These are phyloP conservation scores for Starmerella sirachaensis DNA, from an alignment of 805 yeast genomes.

Conservation along the genomic window DNA sequence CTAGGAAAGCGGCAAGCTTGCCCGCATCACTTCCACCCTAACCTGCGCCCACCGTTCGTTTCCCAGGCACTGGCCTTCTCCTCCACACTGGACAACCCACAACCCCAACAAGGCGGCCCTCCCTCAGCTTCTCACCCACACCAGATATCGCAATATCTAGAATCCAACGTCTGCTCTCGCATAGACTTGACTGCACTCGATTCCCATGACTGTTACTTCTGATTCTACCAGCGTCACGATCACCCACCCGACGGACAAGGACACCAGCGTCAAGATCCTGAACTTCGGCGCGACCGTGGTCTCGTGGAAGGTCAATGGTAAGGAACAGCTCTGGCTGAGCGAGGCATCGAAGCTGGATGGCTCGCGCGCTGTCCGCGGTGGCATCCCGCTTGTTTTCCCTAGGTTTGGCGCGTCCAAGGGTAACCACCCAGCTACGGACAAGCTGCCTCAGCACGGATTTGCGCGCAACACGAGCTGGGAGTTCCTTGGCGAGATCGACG, in stretches of 20 bases:
- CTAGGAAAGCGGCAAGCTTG: too few relatives aligned
- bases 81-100: too few relatives aligned
- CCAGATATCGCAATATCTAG: too few relatives aligned
- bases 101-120: too few relatives aligned
- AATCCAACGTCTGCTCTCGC: too few relatives aligned
- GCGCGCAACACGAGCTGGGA: constrained; percentile 91
- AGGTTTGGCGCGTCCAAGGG: constrained; percentile 49
- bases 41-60: too few relatives aligned
- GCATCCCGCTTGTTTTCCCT: constrained; percentile 93
- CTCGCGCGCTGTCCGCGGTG: constrained; percentile 89
- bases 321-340: constrained; percentile 69
- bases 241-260: constrained; percentile 12
- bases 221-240: constrained; percentile 18
- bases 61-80: too few relatives aligned
- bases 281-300: constrained; percentile 80
- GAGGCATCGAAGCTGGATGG: constrained; percentile 71
- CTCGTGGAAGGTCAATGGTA: constrained; percentile 64
- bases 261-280: constrained; percentile 44
- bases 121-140: too few relatives aligned
- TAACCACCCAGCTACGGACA: constrained; percentile 31
- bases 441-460: constrained; percentile 91
- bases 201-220: constrained; percentile 18
- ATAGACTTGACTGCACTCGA: too few relatives aligned
- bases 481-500: constrained; percentile 72
- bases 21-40: too few relatives aligned